These are phyloP conservation scores for Aspergillus incahuasiensis DNA, from an alignment of 495 filamentous ascomycete genomes.

Conservation along the genomic window DNA sequence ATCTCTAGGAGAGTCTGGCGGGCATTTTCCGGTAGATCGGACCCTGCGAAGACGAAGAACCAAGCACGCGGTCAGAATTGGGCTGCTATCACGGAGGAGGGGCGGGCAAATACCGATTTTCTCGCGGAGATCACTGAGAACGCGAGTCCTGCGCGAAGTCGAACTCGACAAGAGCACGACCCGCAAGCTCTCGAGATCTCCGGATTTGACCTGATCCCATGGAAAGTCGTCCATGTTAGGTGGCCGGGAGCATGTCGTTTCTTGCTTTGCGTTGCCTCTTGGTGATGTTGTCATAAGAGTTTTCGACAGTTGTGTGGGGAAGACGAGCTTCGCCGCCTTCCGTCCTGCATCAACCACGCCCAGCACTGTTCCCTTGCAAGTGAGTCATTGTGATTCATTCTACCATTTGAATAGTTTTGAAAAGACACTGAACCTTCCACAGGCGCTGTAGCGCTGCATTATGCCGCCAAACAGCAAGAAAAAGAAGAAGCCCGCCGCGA, in stretches of 20 bases:
- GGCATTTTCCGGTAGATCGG: constrained; percentile 33
- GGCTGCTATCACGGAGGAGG: background rate
- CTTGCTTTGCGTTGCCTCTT: constrained; percentile 1
- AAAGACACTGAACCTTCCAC: constrained; percentile 1
- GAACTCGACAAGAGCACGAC: constrained; percentile 46
- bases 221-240: constrained; percentile 44
- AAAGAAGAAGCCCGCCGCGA: constrained; percentile 77
- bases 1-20: constrained; percentile 53
- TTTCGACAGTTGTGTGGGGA: constrained; percentile 26
- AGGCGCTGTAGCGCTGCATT: constrained; percentile 17
- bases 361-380: background rate
- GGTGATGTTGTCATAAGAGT: constrained; percentile 46
- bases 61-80: background rate
- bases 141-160: constrained; percentile 43
- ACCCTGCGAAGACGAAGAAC: constrained; percentile 16
- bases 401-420: background rate
- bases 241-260: constrained; percentile 25
- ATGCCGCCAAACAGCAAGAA: constrained; percentile 81
- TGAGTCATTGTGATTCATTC: constrained; percentile 4
- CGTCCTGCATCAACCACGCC: constrained; percentile 1
- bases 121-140: constrained; percentile 47
- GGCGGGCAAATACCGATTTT: constrained; percentile 35
- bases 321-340: constrained; percentile 16
- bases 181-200: constrained; percentile 43
- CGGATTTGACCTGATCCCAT: constrained; percentile 47